These are phyloP conservation scores for Globisporangium apiculatum DNA, from an alignment of 352 stramenopile genomes.

Conservation along the genomic window DNA sequence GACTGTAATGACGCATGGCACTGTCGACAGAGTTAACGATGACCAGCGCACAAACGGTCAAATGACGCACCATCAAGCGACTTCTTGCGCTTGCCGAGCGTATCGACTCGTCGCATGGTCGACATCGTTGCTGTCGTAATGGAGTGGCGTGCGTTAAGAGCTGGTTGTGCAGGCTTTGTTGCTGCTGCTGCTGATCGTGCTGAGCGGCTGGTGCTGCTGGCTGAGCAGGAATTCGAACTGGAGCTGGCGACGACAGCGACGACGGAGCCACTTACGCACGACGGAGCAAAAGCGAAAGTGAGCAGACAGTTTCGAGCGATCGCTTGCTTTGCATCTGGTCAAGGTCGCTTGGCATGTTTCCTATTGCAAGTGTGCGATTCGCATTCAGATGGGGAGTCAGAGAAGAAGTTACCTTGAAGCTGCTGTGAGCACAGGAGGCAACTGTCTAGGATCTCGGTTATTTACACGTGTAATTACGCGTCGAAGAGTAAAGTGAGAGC, in stretches of 20 bases:
- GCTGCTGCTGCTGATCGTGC: neutral
- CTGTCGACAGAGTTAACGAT: no score
- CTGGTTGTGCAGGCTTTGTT: neutral
- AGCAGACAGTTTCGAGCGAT: constrained; percentile 5
- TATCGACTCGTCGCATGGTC: constrained; percentile 75
- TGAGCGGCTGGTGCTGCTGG: neutral
- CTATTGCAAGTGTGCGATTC: no score
- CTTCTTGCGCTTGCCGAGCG: constrained; percentile 86
- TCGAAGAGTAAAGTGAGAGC: no score
- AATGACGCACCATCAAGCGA: constrained; percentile 62
- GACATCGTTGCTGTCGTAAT: constrained; percentile 11
- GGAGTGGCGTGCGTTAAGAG: no score
- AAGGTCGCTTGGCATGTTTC: no score
- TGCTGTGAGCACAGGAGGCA: no score
- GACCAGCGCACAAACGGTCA: neutral
- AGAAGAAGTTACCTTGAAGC: no score
- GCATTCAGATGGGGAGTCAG: no score
- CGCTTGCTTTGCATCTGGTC: no score
- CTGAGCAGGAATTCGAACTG: neutral
- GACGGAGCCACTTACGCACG: constrained; percentile 9
- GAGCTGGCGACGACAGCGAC: neutral
- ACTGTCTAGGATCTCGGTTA: no score
- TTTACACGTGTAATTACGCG: no score
- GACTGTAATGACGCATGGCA: neutral
- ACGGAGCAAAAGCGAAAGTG: constrained; percentile 15